Conservation (phyloP, 2,329 filamentous ascomycete genomes). For the Ophiostoma sp. region DNA sequence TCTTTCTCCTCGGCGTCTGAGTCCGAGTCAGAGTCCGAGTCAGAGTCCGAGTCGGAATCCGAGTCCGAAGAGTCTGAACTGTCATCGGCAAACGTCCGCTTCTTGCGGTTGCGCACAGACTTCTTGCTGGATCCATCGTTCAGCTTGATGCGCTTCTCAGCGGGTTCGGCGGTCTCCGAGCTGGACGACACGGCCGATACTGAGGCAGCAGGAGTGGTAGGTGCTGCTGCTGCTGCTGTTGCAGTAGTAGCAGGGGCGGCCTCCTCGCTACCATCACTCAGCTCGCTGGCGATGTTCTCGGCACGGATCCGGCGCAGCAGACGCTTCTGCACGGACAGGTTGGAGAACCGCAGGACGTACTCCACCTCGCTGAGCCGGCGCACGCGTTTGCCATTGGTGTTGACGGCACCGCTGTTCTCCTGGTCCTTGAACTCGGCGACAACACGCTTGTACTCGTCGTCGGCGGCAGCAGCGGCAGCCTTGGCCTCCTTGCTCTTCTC, state of each 20-base stretch:
- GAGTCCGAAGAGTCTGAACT: constrained; percentile 25
- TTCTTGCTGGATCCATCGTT: constrained; percentile 31
- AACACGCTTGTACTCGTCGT: constrained; percentile 48
- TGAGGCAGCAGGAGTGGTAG: no score
- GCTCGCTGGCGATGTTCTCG: constrained; percentile 51
- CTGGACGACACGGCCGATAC: background rate
- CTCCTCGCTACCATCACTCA: constrained; percentile 46
- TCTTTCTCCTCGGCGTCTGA: background rate
- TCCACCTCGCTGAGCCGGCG: constrained; percentile 43
- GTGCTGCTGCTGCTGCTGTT: background rate
- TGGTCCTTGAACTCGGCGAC: constrained; percentile 44
- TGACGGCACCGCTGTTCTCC: constrained; percentile 1
- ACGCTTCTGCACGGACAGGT: constrained; percentile 49
- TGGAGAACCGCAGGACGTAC: constrained; percentile 42
- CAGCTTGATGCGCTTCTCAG: background rate
- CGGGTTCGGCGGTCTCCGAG: background rate
- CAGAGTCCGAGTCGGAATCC: constrained; percentile 16
- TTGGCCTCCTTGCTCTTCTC: no score
- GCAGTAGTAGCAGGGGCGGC: constrained; percentile 21
- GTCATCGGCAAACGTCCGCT: constrained; percentile 42
- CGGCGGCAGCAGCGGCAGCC: background rate
- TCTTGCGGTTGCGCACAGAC: constrained; percentile 48
- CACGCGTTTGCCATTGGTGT: constrained; percentile 41
- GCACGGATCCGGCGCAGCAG: constrained; percentile 59
- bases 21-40: constrained; percentile 9